phyloP scores from a whole-genome alignment of 306 rosid genomes.

The Trifolium fragiferum region DNA sequence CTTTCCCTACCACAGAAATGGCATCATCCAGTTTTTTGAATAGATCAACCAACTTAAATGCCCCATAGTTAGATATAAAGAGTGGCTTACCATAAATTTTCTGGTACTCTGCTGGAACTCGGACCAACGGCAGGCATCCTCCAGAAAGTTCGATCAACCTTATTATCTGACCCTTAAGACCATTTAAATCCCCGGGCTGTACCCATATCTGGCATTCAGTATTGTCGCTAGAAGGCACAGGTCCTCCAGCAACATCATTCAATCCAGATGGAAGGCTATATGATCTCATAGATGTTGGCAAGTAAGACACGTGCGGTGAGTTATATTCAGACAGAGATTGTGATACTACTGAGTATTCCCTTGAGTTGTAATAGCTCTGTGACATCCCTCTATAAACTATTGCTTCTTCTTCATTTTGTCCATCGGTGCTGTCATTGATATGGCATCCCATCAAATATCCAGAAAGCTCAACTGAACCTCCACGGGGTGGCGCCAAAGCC shows the following conservation, averaged over 20 bases:
- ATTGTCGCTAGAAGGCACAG: constrained; percentile 51
- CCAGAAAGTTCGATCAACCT: constrained; percentile 81
- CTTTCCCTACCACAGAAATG: constrained; percentile 75
- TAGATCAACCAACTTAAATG: constrained; percentile 71
- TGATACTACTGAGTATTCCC: constrained; percentile 68
- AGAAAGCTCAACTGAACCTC: constrained; percentile 57
- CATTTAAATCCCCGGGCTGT: constrained; percentile 90
- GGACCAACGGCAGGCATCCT: constrained; percentile 69
- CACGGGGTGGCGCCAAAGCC: constrained; percentile 58
- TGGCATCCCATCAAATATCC: constrained; percentile 76
- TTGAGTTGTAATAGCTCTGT: constrained; percentile 66
- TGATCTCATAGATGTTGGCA: constrained; percentile 62
- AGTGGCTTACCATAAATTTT: constrained; percentile 76
- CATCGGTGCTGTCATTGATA: constrained; percentile 57
- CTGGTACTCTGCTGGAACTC: constrained; percentile 81
- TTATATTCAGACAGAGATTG: constrained; percentile 73
- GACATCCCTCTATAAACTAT: constrained; percentile 79
- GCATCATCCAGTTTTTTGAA: constrained; percentile 86
- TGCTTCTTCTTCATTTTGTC: constrained; percentile 83
- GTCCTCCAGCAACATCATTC: constrained; percentile 65
- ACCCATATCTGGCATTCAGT: constrained; percentile 70
- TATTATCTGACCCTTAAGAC: constrained; percentile 76
- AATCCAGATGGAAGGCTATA: constrained; percentile 76
- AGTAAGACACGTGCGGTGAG: constrained; percentile 47
- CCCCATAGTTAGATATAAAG: constrained; percentile 73